Evolutionary conservation across 2,329 filamentous ascomycete genomes (phyloP), one percentile per base, ranked within the genome.

Genomic region (Pseudogymnoascus sp.): DNA sequence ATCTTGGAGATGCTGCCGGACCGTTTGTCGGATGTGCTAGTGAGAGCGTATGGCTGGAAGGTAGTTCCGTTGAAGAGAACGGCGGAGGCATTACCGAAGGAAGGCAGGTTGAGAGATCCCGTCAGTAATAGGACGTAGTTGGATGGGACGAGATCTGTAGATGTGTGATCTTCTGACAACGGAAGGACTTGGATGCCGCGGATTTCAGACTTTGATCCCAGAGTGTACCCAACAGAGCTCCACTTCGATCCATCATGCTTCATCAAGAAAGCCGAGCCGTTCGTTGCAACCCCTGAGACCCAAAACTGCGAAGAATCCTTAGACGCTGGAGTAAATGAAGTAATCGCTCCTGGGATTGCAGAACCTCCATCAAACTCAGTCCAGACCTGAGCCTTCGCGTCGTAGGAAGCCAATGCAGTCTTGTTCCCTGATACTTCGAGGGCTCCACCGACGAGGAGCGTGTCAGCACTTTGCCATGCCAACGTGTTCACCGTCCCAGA

Each of bases 41-140:
- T 90, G 45, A 99, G 82, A 42, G 91, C 83, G 74, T 93, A 96
- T 0, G 95, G 93, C 61, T 81, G 80, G 73, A 93, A 86, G 2
- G 80, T 78, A 10, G 86, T 91, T 70, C 95, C 95, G 71, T 97
- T 91, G 78, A 90, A 99, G 29, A 97, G 79, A 6, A 87, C 93
- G 7, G 91, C 92, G 12, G 93, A 96, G 5, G 89, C 91, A 64
- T 86, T 87, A 64, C 93, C 93, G 72, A 92, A 92, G 60, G 79
- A 78, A 0, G 88, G 85, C 16, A 97, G 81, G 67, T 86, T 82
- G 68, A 99, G 84, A 62, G 88, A 84, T 40, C 95, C 95, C n/a
- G 91, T 91, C 60, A 97, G 79, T 76, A 99, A 83, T 37, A 99
- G 83, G 3, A 86, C 82, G 73, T 95, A 86, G 66, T 86, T 80